Evolutionary conservation across 2,329 filamentous ascomycete species (phyloP), one percentile per base, ranked within the genome.

Genomic region (Macrophomina phaseolina): DNA sequence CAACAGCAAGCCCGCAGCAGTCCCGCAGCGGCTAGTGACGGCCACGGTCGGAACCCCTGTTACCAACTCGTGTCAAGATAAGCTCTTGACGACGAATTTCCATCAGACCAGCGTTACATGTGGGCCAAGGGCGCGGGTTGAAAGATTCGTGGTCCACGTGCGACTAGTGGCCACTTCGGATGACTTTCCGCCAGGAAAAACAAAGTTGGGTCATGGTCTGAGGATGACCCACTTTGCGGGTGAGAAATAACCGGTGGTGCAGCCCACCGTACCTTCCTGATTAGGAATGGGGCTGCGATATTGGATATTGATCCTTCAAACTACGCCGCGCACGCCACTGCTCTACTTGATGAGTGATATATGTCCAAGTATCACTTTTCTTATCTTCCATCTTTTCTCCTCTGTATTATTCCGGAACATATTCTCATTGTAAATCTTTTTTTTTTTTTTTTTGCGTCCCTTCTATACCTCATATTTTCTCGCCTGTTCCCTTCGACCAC

Each of bases 241-340:
- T 12, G 32, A 49, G 23, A 36, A 38, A 49, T 38, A 36, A 48
- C 58, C 58, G 58, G 58, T 32, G 58, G 45, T 45, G 46, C 42
- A 49, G 49, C 9, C 42, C 42, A 49, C 49, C 58, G 58, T 62
- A 62, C 58, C 58, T 62, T 49, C 58, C 45, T 11, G 7, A 62
- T 62, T 49, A n/a, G 58, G 58, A 62, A 48, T 62, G 58, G 58
- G 45, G n/a, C 58, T 38, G 34, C 45, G 58, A 62, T 49, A 49
- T 32, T 62, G 58, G 58, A 62, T 62, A 62, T 62, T 62, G 58
- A 62, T 62, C 58, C 58, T 49, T 8, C 58, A 16, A 23, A 48
- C 58, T 62, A 45, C 42, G 45, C 58, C 58, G 45, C 18, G 58
- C 58, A 62, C 58, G 58, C 36, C 45, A 62, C 58, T 34, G 30